phyloP scores from a whole-genome alignment of 257 asterid species.

The Solanum piurae region DNA sequence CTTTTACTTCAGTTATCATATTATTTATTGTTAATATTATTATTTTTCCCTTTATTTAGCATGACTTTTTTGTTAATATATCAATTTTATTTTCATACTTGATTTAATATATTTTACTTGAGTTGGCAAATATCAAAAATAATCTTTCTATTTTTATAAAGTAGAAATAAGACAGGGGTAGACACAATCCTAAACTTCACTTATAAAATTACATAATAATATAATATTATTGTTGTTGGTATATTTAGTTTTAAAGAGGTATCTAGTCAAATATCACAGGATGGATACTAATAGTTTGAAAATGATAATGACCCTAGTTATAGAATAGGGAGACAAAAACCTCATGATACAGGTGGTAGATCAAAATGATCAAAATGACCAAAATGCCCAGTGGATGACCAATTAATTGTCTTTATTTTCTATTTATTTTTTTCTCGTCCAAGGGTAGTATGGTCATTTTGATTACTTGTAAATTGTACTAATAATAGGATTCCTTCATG shows the following conservation, averaged over 20 bases:
- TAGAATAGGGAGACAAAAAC: neutral
- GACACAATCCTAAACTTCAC: too few relatives aligned
- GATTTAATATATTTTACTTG: too few relatives aligned
- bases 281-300: neutral
- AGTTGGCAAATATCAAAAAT: accelerated
- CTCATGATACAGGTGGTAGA: neutral
- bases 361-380: neutral
- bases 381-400: neutral
- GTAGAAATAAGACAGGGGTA: accelerated
- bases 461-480: neutral
- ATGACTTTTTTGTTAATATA: too few relatives aligned
- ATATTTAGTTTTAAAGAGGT: neutral
- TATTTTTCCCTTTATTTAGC: too few relatives aligned
- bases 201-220: neutral
- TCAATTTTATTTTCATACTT: too few relatives aligned
- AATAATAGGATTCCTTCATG: neutral
- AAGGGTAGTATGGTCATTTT: neutral
- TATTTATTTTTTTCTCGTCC: neutral
- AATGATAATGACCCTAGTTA: neutral
- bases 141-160: too few relatives aligned
- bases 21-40: too few relatives aligned
- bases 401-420: neutral
- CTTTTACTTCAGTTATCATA: neutral
- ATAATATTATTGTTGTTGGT: accelerated
- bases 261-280: neutral